Conservation (phyloP, 83 land plant genomes). For the Picea engelmannii region DNA sequence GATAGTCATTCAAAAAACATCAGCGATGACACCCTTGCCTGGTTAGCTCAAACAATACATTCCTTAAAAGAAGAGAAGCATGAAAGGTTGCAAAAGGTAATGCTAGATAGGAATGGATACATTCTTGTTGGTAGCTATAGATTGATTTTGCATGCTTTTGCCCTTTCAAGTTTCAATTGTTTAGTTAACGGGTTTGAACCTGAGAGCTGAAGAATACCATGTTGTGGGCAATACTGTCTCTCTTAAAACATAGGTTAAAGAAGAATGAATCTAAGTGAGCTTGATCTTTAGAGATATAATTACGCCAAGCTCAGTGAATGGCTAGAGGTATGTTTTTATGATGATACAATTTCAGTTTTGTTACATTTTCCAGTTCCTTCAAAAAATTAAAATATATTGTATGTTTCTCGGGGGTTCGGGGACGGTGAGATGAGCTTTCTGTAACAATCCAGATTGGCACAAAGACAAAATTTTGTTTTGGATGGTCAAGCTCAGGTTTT, state of each 20-base stretch:
- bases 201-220: neutral
- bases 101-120: neutral
- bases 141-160: neutral
- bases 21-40: constrained; percentile 65
- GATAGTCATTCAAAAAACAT: constrained; percentile 39
- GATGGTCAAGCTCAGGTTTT: too few relatives aligned
- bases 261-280: too few relatives aligned
- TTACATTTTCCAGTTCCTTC: too few relatives aligned
- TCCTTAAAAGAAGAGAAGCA: constrained; percentile 52
- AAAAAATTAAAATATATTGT: too few relatives aligned
- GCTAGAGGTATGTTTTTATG: neutral
- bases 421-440: too few relatives aligned
- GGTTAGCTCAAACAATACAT: constrained; percentile 28
- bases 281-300: neutral
- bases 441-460: too few relatives aligned
- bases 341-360: too few relatives aligned
- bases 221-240: neutral
- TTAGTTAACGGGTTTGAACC: neutral
- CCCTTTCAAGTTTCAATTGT: neutral
- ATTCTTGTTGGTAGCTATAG: neutral
- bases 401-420: too few relatives aligned
- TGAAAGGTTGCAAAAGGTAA: constrained; percentile 66
- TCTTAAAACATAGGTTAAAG: neutral
- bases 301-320: neutral
- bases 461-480: too few relatives aligned